Conservation (phyloP, 352 stramenopile species). For the Phytophthora podocarpi region DNA sequence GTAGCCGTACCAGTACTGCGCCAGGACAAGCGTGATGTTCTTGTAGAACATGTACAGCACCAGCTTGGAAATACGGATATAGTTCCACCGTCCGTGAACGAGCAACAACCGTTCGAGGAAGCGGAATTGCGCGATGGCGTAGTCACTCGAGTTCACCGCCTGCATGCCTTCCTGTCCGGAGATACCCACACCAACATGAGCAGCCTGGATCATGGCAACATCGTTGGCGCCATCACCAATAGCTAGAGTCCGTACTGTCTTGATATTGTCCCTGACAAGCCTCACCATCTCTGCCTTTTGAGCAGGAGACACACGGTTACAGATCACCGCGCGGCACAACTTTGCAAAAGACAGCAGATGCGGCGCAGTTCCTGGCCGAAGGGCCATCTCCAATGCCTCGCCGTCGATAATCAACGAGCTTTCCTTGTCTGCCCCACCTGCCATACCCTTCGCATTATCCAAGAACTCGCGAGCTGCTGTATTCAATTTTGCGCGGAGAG, state of each 20-base stretch:
- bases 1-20: constrained; percentile 92
- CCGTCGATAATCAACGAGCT: constrained; percentile 78
- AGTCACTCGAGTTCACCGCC: constrained; percentile 94
- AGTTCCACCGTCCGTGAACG: constrained; percentile 93
- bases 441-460: constrained; percentile 46
- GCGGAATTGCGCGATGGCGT: constrained; percentile 93
- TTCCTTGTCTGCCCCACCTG: constrained; percentile 42
- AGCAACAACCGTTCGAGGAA: constrained; percentile 91
- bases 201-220: constrained; percentile 95
- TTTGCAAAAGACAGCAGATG: constrained; percentile 74
- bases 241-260: constrained; percentile 67
- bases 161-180: constrained; percentile 95
- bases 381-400: constrained; percentile 68
- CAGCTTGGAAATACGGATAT: constrained; percentile 91
- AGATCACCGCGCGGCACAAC: constrained; percentile 81
- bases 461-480: constrained; percentile 53
- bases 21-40: constrained; percentile 92
- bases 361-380: constrained; percentile 47
- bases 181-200: constrained; percentile 94
- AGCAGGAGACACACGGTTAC: constrained; percentile 83
- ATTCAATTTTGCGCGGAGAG: constrained; percentile 62
- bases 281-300: constrained; percentile 88
- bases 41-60: constrained; percentile 96
- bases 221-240: constrained; percentile 96
- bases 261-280: constrained; percentile 67